Percentiles rank a stretch among this genome's conserved stretches.
Evolutionary conservation across 1,284 basidiomycete genomes (phyloP).

Genomic region (Pulveroboletus sp.): DNA sequence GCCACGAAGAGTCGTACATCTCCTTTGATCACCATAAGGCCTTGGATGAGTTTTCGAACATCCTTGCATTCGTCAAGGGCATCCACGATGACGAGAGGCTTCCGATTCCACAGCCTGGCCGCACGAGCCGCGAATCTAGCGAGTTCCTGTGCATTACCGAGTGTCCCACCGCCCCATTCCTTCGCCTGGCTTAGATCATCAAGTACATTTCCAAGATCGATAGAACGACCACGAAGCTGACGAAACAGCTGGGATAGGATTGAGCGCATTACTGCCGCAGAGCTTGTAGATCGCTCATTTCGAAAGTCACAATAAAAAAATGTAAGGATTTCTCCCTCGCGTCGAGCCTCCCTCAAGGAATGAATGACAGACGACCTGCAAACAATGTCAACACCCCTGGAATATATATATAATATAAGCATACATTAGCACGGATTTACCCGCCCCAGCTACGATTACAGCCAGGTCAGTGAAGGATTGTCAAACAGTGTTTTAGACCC

Average conservation of each 20-base stretch:
- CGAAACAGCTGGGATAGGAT: constrained; percentile 1
- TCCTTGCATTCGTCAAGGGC: constrained; percentile 11
- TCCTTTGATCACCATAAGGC: not conserved
- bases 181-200: not conserved
- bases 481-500: not conserved
- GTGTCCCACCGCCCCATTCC: not conserved
- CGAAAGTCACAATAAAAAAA: constrained; percentile 8
- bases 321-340: not conserved
- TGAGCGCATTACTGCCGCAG: constrained; percentile 4
- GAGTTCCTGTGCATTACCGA: not conserved
- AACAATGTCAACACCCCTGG: not conserved
- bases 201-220: not conserved
- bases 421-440: not conserved
- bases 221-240: not conserved
- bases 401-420: not conserved
- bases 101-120: not conserved
- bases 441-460: not conserved
- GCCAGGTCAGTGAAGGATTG: not conserved
- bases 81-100: constrained; percentile 4
- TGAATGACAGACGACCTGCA: constrained; percentile 4
- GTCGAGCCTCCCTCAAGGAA: not conserved
- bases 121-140: not conserved
- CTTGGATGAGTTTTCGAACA: not conserved
- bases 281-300: not conserved
- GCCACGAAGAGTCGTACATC: constrained; percentile 4